A percentile compares a stretch with the other conserved stretches of the same genome.
Conservation (phyloP, 2,329 filamentous ascomycete species). For the Apiospora sp. region DNA sequence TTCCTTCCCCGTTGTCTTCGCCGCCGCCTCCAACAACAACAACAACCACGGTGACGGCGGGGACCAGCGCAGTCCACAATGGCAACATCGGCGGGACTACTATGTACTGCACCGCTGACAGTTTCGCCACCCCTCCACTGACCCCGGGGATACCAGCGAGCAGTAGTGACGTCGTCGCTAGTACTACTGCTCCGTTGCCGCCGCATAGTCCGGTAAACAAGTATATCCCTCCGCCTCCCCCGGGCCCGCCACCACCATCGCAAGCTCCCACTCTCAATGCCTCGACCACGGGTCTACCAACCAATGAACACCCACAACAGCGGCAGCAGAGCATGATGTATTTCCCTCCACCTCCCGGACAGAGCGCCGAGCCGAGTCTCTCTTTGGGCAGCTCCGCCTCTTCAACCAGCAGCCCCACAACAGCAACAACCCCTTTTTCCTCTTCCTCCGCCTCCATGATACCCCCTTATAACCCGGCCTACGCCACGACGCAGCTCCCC, state of each 20-base stretch:
- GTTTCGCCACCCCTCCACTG: background rate
- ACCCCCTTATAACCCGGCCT: conserved; percentile 9
- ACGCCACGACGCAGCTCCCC: conserved; percentile 10
- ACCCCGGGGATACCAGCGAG: background rate
- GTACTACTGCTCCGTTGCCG: background rate
- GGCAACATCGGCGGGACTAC: background rate
- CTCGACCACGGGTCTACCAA: background rate
- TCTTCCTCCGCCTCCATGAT: background rate
- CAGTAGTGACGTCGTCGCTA: background rate
- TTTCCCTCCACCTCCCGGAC: conserved; percentile 3
- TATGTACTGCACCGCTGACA: background rate
- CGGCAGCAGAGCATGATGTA: background rate
- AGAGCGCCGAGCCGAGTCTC: background rate
- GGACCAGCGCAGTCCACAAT: background rate
- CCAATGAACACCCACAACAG: background rate
- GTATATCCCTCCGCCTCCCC: background rate
- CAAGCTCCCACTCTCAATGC: background rate
- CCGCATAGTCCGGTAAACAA: background rate
- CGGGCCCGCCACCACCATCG: background rate
- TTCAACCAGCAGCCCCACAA: background rate
- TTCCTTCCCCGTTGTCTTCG: background rate
- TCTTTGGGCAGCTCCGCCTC: background rate
- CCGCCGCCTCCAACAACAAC: background rate
- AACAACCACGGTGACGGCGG: background rate
- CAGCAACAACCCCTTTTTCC: background rate